phyloP scores from a whole-genome alignment of 2,329 filamentous ascomycete genomes.

The Verticillium nubilum region DNA sequence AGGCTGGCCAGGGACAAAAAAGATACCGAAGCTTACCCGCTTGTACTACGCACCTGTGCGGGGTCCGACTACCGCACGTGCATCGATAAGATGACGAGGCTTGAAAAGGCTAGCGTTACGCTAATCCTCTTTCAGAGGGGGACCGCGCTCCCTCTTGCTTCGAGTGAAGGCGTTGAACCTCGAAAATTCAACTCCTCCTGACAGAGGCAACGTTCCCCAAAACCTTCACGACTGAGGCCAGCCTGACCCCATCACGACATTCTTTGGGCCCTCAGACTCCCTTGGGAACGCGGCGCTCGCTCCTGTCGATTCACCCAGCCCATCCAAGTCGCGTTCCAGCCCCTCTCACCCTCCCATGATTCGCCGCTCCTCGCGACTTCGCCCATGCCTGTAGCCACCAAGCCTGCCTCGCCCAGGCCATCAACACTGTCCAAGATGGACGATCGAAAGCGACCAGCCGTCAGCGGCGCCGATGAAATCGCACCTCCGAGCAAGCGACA shows the following conservation, averaged over 20 bases:
- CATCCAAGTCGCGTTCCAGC: constrained; percentile 18
- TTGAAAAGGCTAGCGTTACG: constrained; percentile 23
- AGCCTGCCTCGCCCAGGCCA: constrained; percentile 64
- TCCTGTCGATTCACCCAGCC: neutral
- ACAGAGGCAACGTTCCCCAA: neutral
- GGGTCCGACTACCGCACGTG: neutral
- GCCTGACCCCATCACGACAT: neutral
- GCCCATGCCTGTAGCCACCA: constrained; percentile 87
- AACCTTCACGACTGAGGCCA: neutral
- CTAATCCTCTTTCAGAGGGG: constrained; percentile 29
- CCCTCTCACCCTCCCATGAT: constrained; percentile 6
- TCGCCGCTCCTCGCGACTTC: constrained; percentile 26
- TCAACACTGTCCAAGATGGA: constrained; percentile 94
- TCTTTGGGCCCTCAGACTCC: neutral
- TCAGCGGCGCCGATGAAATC: constrained; percentile 72
- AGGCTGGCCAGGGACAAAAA: constrained; percentile 7
- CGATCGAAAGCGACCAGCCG: constrained; percentile 94
- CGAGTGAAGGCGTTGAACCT: constrained; percentile 24
- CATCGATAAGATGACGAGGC: constrained; percentile 23
- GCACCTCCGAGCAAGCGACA: constrained; percentile 90
- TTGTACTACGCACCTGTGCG: constrained; percentile 1
- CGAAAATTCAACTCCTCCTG: constrained; percentile 24
- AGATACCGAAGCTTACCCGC: constrained; percentile 25
- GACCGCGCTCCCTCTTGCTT: constrained; percentile 26
- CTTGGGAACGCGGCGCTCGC: neutral